These are phyloP conservation scores for Mycena amicta DNA, from an alignment of 768 basidiomycete genomes.

Conservation along the genomic window DNA sequence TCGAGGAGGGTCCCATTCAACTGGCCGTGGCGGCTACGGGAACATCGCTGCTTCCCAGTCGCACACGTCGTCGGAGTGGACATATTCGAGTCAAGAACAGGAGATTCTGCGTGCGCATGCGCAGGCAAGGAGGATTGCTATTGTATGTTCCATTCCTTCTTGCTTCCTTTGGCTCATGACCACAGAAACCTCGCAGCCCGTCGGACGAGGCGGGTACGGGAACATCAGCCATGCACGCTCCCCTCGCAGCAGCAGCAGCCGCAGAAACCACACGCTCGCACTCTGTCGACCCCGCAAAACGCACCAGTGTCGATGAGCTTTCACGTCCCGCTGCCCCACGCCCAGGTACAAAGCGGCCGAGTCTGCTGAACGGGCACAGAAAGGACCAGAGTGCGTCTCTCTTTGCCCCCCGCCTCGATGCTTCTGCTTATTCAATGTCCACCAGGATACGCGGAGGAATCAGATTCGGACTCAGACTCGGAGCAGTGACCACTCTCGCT, in stretches of 20 bases:
- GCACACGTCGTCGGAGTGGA: constrained; percentile 26
- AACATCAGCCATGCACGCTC: constrained; percentile 16
- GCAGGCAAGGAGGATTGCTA: constrained; percentile 9
- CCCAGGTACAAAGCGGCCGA: neutral
- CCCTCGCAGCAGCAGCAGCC: neutral
- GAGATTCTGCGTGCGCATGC: constrained; percentile 16
- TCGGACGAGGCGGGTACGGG: constrained; percentile 20
- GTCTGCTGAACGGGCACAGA: neutral
- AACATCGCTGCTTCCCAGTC: constrained; percentile 24
- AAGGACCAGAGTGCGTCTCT: constrained; percentile 7
- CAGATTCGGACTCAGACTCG: neutral
- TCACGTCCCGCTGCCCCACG: constrained; percentile 6
- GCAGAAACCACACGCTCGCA: constrained; percentile 15
- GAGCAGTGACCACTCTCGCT: too few species aligned
- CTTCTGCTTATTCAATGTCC: neutral
- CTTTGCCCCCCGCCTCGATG: neutral
- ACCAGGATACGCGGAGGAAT: neutral
- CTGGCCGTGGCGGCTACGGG: constrained; percentile 16
- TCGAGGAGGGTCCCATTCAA: constrained; percentile 11
- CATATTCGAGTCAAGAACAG: constrained; percentile 17
- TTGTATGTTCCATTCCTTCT: constrained; percentile 6
- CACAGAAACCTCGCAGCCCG: neutral
- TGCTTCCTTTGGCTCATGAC: neutral
- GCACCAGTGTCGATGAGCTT: constrained; percentile 15
- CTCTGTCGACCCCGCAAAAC: constrained; percentile 13